Evolutionary conservation across 805 yeast species (phyloP), one percentile per base, ranked within the genome.

Genomic region (Ogataea degrootiae): DNA sequence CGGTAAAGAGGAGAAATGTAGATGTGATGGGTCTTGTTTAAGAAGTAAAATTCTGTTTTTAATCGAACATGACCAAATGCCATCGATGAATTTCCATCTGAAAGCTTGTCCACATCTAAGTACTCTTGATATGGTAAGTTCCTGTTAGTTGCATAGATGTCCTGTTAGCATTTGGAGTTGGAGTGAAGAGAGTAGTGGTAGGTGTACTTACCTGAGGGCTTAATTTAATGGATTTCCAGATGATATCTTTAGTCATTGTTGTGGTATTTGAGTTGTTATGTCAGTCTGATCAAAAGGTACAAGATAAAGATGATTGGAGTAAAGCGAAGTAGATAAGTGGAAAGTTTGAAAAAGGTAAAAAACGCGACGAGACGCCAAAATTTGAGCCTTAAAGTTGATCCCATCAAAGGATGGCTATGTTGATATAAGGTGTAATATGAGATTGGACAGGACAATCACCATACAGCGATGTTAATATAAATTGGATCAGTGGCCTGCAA

Each of bases 41-140:
- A 92, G 65, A 23, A 88, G 69, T 2, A 91, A 66, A 6, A 90
- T 79, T 45, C 82, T 70, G 50, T 82, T 81, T 15, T 70, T 64
- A 22, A 80, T 62, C 0, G 88, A 75, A 51, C 85, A 82, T 0
- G 87, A 74, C 89, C 89, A 92, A 8, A 75, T 71, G 43, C 72
- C 73, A 51, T 80, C 74, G 41, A 77, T 70, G 49, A 75, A 76
- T 57, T 82, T 82, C 96, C 96, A 87, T 45, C 82, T 61, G 58
- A 88, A 88, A 0, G 95, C 82, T 67, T 88, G 96, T 1, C 96
- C 96, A 59, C 96, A 86, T 39, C 94, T 69, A 29, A 88, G 70
- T 0, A 88, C 91, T 37, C 79, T 77, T 4, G 80, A 65, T 4
- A 88, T 65, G n/a, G 75, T 66, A 1, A 87, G 68, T 54, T 87